Conservation (phyloP, 2,329 filamentous ascomycete genomes). For the Beauveria bassiana region DNA sequence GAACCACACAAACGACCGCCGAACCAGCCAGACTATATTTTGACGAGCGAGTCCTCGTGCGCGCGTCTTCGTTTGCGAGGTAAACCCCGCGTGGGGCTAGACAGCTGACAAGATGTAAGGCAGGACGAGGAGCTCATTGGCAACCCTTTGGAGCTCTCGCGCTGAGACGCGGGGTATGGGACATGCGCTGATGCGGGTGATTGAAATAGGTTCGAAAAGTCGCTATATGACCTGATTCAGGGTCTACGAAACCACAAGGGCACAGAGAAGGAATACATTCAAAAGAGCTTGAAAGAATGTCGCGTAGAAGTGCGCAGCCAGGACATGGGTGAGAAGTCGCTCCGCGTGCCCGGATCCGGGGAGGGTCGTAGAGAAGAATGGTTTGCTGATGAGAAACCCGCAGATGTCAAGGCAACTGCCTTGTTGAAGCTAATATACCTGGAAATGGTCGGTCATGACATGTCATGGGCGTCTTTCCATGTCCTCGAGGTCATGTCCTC, state of each 20-base stretch:
- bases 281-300: slow-evolving; percentile 90
- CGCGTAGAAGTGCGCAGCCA: slow-evolving; percentile 83
- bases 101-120: slow-evolving; percentile 3
- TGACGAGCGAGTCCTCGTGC: neutral
- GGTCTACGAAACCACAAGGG: slow-evolving; percentile 94
- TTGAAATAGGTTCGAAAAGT: slow-evolving; percentile 86
- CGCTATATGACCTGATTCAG: slow-evolving; percentile 95
- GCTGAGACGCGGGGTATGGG: neutral
- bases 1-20: neutral
- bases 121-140: neutral
- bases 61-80: neutral
- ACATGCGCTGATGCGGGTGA: neutral
- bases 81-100: neutral
- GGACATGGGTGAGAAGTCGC: slow-evolving; percentile 67
- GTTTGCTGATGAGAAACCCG: neutral
- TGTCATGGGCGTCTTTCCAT: slow-evolving; percentile 99
- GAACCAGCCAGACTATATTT: neutral
- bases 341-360: neutral
- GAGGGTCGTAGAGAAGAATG: neutral
- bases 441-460: slow-evolving; percentile 98
- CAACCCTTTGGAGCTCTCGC: neutral
- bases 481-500: slow-evolving; percentile 99
- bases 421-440: slow-evolving; percentile 94
- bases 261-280: slow-evolving; percentile 89
- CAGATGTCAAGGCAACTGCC: slow-evolving; percentile 92